phyloP scores from a whole-genome alignment of 169 alveolate species.

The Hepatocystis sp. region DNA sequence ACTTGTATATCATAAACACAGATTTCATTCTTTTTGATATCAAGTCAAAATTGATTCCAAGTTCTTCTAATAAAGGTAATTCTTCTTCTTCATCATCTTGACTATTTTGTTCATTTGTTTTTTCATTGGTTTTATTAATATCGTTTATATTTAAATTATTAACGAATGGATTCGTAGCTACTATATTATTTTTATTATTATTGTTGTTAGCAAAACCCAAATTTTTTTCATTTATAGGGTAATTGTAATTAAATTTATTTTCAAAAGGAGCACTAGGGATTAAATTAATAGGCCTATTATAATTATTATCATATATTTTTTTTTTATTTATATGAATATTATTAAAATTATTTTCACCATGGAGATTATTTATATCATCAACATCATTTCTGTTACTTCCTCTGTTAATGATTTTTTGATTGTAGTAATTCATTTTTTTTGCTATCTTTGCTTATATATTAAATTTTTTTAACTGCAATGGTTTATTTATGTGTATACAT shows the following conservation, averaged over 20 bases:
- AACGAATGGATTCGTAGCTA: constrained; percentile 28
- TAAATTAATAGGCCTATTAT: constrained; percentile 7
- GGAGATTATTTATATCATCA: constrained; percentile 6
- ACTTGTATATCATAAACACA: constrained; percentile 72
- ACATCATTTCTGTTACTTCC: constrained; percentile 31
- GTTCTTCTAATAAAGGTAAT: constrained; percentile 78
- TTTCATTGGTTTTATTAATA: too few species aligned
- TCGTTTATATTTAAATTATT: too few species aligned
- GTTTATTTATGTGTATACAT: neutral
- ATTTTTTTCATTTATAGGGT: neutral
- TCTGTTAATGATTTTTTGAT: constrained; percentile 31
- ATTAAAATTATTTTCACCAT: neutral
- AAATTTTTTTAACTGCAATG: neutral
- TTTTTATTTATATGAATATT: constrained; percentile 37
- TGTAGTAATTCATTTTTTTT: constrained; percentile 49
- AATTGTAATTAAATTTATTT: constrained; percentile 5
- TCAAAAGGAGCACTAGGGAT: constrained; percentile 48
- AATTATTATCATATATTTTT: constrained; percentile 32
- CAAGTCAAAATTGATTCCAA: constrained; percentile 78
- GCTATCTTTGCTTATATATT: neutral
- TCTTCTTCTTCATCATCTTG: constrained; percentile 69
- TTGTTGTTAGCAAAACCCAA: neutral
- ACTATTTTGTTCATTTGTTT: too few species aligned
- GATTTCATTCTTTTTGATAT: constrained; percentile 78
- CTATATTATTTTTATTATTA: neutral